Base-by-base conservation (phyloP, 176 grass and related monocot genomes). In the Leersia perrieri region DNA sequence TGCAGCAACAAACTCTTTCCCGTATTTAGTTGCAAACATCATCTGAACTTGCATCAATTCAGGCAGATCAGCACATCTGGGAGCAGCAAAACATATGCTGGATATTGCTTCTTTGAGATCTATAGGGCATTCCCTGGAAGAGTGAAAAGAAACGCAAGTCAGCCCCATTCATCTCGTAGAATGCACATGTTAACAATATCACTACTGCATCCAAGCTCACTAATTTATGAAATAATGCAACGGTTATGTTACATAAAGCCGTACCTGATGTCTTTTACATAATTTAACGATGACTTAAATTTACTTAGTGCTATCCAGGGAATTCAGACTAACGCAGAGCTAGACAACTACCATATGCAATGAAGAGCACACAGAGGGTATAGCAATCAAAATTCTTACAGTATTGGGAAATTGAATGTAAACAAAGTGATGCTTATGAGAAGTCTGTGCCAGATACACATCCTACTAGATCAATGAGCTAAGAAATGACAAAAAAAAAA, bases 31-130 rank as follows among this genome's bases (percentile, higher is more conserved):
- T 6, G 84, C 72, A 86, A 99, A 99, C 83, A 99, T 80, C 96
- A 93, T 93, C 55, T 95, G 96, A 27, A 99, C 88, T 79, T 99
- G 96, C 68, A 87, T 84, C 36, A 99, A 76, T 83, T 99, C 96
- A 55, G 88, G 88, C 39, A 99, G 84, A 87, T 99, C 96, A 16
- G 92, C 84, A 80, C 92, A 99, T 70, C 96, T 89, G 76, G 92
- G 96, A 89, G 96, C 92, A 68, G 96, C 92, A 76, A 99, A 99
- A 78, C 96, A 99, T 73, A 99, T 91, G 28, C 88, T 99, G 22
- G 96, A 99, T 73, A 99, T 95, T 78, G 96, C 92, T 85, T 99
- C 96, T 93, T 99, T 99, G 45, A 99, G 88, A 88, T 99, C 96
- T 77, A 99, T 85, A 76, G 96, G 96, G n/a, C 96, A 99, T 67